Base-by-base conservation (phyloP, 2,329 filamentous ascomycete genomes). In the Calonectria crousiana region DNA sequence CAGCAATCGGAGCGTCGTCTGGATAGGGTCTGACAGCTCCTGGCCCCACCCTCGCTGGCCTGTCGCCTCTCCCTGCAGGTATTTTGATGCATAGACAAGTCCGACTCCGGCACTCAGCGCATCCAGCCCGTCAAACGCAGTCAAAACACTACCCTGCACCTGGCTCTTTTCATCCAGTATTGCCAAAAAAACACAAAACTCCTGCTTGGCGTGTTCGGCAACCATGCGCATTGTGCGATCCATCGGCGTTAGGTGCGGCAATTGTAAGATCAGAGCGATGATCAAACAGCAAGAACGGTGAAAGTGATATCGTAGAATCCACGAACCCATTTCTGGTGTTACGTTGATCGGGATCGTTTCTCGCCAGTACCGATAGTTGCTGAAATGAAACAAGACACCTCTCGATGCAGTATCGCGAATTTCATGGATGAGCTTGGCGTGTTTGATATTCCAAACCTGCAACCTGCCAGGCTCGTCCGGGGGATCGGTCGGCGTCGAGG, bases 301-400 rank as follows among this genome's bases (percentile, higher is more conserved):
- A 51, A 74, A 70, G 34, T 74, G 67, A 41, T 74, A 62, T 32
- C 49, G 58, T 34, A 58, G 49, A n/a, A 62, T n/a, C 67, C 72
- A 70, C 2, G 28, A 28, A 4, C 23, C 13, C 23, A 49, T 47
- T 38, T 67, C 41, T 18, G 38, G 53, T 9, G 49, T 18, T 4
- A 34, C 44, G 58, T 64, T 38, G 28, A 70, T 32, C 9, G 72
- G 72, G 10, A 38, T n/a, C 62, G 60, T 67, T 20, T 74, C 72
- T 67, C 58, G 60, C 72, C 72, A 74, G 20, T 70, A 60, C n/a
- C 67, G 49, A 30, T 74, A 74, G 51, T 74, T 74, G 67, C 72
- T 74, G 23, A 66, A 74, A 47, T 74, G 72, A 28, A 70, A 74
- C 30, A 74, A 32, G 18, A 67, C 51, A 23, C 72, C 72, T 32